Evolutionary conservation across 768 basidiomycete species (phyloP).

Genomic region (Lactifluus hygrophoroides): DNA sequence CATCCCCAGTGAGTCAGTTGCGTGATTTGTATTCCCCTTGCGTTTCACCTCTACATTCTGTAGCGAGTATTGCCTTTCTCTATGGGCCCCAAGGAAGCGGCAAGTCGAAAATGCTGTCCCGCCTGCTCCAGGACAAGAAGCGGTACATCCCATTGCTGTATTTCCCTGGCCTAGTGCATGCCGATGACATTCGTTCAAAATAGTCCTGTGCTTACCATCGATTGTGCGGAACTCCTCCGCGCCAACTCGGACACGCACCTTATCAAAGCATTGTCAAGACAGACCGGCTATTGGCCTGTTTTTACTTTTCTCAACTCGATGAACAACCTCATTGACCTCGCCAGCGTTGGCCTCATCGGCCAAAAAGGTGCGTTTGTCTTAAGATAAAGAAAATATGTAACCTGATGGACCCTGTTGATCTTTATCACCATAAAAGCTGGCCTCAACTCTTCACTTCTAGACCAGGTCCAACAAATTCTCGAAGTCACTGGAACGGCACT

Average conservation of each 20-base stretch:
- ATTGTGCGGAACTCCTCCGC: slow-evolving; percentile 70
- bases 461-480: slow-evolving; percentile 80
- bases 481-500: slow-evolving; percentile 69
- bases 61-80: slow-evolving; percentile 69
- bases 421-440: slow-evolving; percentile 48
- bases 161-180: background rate
- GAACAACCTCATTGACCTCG: slow-evolving; percentile 83
- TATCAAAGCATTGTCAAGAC: slow-evolving; percentile 57
- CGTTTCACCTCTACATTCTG: background rate
- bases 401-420: background rate
- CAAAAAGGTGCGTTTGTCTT: slow-evolving; percentile 63
- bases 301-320: slow-evolving; percentile 80
- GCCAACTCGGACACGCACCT: slow-evolving; percentile 60
- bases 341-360: slow-evolving; percentile 87
- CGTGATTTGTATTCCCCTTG: background rate
- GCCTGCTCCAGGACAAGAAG: slow-evolving; percentile 42
- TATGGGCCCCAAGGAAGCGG: slow-evolving; percentile 83
- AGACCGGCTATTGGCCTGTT: slow-evolving; percentile 85
- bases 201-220: slow-evolving; percentile 54
- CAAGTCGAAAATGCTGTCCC: slow-evolving; percentile 52
- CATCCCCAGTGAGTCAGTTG: slow-evolving; percentile 48
- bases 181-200: slow-evolving; percentile 37
- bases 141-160: slow-evolving; percentile 33
- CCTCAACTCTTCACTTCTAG: slow-evolving; percentile 64
- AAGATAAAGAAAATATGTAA: background rate